phyloP scores from a whole-genome alignment of 2,329 filamentous ascomycete species.

The Penicillium sp. region DNA sequence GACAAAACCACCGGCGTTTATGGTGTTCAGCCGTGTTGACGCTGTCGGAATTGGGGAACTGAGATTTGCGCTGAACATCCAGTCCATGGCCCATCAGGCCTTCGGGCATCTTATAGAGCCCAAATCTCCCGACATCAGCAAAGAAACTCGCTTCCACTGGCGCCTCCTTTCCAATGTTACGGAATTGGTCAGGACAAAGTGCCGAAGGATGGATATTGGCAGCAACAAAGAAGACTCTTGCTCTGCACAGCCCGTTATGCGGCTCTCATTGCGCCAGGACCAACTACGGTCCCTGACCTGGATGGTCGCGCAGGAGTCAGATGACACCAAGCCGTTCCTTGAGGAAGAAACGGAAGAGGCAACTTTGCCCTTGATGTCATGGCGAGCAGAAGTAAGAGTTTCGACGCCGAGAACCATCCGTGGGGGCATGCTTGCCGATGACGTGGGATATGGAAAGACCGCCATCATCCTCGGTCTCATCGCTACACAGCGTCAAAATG shows the following conservation, averaged over 20 bases:
- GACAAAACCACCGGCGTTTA: slow-evolving; percentile 43
- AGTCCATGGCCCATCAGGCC: slow-evolving; percentile 39
- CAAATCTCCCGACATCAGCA: slow-evolving; percentile 1
- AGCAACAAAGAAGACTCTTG: slow-evolving; percentile 43
- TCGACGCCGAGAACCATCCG: slow-evolving; percentile 40
- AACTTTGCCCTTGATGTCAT: slow-evolving; percentile 50
- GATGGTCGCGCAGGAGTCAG: slow-evolving; percentile 58
- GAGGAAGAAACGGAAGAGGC: slow-evolving; percentile 60
- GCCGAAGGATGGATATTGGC: slow-evolving; percentile 43
- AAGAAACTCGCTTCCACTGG: slow-evolving; percentile 39
- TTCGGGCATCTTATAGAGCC: slow-evolving; percentile 25
- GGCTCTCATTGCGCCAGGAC: slow-evolving; percentile 46
- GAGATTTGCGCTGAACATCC: slow-evolving; percentile 39
- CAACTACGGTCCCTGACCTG: slow-evolving; percentile 58
- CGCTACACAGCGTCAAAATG: slow-evolving; percentile 33
- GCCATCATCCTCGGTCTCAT: slow-evolving; percentile 59
- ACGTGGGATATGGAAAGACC: slow-evolving; percentile 68
- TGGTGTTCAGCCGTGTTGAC: slow-evolving; percentile 38
- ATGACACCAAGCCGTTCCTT: slow-evolving; percentile 40
- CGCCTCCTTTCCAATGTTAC: slow-evolving; percentile 49
- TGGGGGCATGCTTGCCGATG: slow-evolving; percentile 63
- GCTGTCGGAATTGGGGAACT: slow-evolving; percentile 36
- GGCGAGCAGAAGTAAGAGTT: slow-evolving; percentile 56
- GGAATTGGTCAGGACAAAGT: slow-evolving; percentile 29
- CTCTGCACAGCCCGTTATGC: slow-evolving; percentile 35